Conservation (phyloP, 1,284 basidiomycete species). For the Wolfiporia cocos region DNA sequence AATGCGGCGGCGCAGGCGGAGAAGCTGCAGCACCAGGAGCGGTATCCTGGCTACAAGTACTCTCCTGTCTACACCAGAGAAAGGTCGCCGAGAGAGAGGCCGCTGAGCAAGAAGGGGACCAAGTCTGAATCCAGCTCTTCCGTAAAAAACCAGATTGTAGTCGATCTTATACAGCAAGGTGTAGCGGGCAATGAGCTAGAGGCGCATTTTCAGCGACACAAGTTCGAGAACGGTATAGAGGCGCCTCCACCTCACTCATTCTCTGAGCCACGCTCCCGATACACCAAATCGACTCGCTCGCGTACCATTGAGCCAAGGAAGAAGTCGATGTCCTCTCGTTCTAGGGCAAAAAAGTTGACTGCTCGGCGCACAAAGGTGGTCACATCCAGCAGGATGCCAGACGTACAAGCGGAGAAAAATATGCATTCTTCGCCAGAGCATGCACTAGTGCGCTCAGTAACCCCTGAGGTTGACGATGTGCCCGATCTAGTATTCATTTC, state of each 20-base stretch:
- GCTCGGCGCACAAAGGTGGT: no score
- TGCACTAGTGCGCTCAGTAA: no score
- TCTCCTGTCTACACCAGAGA: conserved; percentile 31
- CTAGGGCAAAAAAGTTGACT: no score
- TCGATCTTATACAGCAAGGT: conserved; percentile 36
- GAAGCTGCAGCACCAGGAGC: conserved; percentile 42
- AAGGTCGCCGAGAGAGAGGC: conserved; percentile 25
- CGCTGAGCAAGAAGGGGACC: conserved; percentile 21
- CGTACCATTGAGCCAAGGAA: no score
- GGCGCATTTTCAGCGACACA: conserved; percentile 23
- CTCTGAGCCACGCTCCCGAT: not conserved
- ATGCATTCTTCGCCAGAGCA: no score
- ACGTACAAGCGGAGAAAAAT: no score
- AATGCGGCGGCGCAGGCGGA: conserved; percentile 36
- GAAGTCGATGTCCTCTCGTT: no score
- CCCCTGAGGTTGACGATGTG: no score
- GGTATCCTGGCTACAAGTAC: conserved; percentile 55
- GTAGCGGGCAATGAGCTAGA: conserved; percentile 32
- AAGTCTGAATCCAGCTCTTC: conserved; percentile 1
- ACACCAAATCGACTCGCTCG: not conserved
- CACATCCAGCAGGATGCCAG: no score
- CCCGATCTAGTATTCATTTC: no score
- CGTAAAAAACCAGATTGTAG: conserved; percentile 36
- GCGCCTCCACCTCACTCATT: conserved; percentile 5
- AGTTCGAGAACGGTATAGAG: conserved; percentile 5